These are phyloP conservation scores for Pseudopyricularia cyperi DNA, from an alignment of 2,329 filamentous ascomycete species.

Conservation along the genomic window DNA sequence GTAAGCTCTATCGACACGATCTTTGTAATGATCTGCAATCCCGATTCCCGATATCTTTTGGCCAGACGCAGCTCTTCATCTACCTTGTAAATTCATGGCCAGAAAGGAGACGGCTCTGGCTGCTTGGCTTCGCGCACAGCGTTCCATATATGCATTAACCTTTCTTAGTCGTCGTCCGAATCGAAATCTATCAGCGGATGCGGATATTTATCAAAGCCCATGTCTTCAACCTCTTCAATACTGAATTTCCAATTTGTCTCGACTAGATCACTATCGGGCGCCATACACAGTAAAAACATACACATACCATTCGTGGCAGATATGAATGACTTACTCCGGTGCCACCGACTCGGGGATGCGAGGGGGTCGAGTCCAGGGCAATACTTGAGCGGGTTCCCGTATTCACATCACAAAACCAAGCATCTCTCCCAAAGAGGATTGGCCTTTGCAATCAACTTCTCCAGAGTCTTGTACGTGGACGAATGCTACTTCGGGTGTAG, in stretches of 20 bases:
- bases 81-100: neutral
- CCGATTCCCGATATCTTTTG: slow-evolving; percentile 16
- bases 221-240: neutral
- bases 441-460: slow-evolving; percentile 19
- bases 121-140: slow-evolving; percentile 6
- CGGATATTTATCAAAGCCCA: neutral
- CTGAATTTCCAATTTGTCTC: neutral
- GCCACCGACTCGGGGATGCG: neutral
- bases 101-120: slow-evolving; percentile 5
- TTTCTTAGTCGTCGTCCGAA: neutral
- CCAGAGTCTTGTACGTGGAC: slow-evolving; percentile 20
- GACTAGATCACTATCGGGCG: neutral
- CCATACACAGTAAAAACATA: too few relatives aligned
- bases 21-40: slow-evolving; percentile 51
- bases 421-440: slow-evolving; percentile 27
- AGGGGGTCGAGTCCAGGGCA: neutral
- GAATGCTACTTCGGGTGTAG: slow-evolving; percentile 22
- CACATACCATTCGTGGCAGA: too few relatives aligned
- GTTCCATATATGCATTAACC: neutral
- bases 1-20: slow-evolving; percentile 45
- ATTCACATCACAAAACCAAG: slow-evolving; percentile 5
- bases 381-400: neutral
- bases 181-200: neutral
- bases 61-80: neutral
- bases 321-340: neutral